phyloP scores from a whole-genome alignment of 768 basidiomycete species.

The Suillus alpinus region DNA sequence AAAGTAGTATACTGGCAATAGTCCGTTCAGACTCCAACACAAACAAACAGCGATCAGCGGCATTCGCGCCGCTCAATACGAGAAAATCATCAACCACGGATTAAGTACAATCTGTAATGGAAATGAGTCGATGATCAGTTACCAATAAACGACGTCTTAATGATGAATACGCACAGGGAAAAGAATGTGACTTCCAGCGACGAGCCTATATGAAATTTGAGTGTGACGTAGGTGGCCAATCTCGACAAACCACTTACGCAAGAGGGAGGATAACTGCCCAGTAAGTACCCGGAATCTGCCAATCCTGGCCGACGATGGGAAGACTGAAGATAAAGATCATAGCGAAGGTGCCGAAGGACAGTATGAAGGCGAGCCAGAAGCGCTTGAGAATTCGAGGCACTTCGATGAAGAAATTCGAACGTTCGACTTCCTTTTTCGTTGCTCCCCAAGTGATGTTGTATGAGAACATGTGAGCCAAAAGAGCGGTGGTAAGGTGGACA shows the following conservation, averaged over 20 bases:
- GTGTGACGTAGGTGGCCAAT: background rate
- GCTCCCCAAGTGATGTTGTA: constrained; percentile 41
- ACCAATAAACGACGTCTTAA: background rate
- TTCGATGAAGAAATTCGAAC: constrained; percentile 81
- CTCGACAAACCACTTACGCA: constrained; percentile 41
- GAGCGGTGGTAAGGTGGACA: constrained; percentile 43
- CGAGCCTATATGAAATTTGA: constrained; percentile 40
- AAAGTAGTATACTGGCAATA: background rate
- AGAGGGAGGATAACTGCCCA: constrained; percentile 81
- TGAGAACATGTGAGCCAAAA: constrained; percentile 49
- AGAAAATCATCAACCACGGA: constrained; percentile 88
- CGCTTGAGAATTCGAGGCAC: constrained; percentile 79
- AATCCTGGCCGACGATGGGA: constrained; percentile 54
- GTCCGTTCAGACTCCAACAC: background rate
- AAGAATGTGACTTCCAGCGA: constrained; percentile 62
- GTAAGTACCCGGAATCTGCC: constrained; percentile 57
- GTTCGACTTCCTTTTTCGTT: constrained; percentile 71
- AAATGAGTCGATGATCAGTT: constrained; percentile 32
- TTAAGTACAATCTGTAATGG: constrained; percentile 71
- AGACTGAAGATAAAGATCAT: constrained; percentile 58
- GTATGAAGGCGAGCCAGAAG: constrained; percentile 63
- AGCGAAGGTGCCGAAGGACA: constrained; percentile 50
- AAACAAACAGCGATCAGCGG: background rate
- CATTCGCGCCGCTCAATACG: constrained; percentile 32
- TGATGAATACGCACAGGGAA: constrained; percentile 58